Conservation (phyloP, 2,329 filamentous ascomycete genomes). For the Aspergillus versicolor region DNA sequence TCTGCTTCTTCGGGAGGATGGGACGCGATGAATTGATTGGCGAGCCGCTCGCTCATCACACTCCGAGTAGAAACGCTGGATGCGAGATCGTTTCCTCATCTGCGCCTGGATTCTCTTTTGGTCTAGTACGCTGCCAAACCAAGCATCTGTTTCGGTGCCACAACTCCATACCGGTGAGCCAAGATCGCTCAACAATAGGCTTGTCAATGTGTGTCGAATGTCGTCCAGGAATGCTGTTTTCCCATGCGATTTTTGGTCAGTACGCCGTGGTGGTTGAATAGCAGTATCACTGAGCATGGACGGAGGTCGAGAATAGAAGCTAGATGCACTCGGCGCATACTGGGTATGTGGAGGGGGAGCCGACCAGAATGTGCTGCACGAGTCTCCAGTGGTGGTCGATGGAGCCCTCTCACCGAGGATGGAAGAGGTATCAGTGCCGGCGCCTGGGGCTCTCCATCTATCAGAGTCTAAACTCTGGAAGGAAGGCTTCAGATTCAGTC, state of each 20-base stretch:
- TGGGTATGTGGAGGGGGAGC: constrained; percentile 70
- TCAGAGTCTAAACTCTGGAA: constrained; percentile 70
- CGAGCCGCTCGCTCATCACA: constrained; percentile 33
- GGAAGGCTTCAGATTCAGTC: constrained; percentile 58
- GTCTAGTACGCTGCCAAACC: constrained; percentile 64
- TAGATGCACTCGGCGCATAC: constrained; percentile 63
- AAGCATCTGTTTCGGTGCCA: constrained; percentile 89
- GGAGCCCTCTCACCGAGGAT: constrained; percentile 63
- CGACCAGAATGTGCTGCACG: constrained; percentile 83
- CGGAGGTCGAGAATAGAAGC: constrained; percentile 48
- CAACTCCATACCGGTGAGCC: constrained; percentile 81
- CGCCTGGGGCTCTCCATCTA: constrained; percentile 59
- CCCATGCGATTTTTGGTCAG: constrained; percentile 55
- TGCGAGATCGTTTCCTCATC: constrained; percentile 39
- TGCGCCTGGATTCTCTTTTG: constrained; percentile 45
- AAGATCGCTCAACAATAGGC: constrained; percentile 83
- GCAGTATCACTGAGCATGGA: constrained; percentile 42
- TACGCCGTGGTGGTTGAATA: constrained; percentile 31
- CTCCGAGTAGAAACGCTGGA: constrained; percentile 40
- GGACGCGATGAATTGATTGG: constrained; percentile 22
- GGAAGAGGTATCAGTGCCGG: constrained; percentile 61
- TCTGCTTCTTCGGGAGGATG: constrained; percentile 31
- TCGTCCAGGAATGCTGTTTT: constrained; percentile 77
- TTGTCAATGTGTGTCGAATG: constrained; percentile 75
- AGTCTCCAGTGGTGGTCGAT: constrained; percentile 70